phyloP scores from a whole-genome alignment of 2,329 filamentous ascomycete genomes.

The Fusarium sp. region DNA sequence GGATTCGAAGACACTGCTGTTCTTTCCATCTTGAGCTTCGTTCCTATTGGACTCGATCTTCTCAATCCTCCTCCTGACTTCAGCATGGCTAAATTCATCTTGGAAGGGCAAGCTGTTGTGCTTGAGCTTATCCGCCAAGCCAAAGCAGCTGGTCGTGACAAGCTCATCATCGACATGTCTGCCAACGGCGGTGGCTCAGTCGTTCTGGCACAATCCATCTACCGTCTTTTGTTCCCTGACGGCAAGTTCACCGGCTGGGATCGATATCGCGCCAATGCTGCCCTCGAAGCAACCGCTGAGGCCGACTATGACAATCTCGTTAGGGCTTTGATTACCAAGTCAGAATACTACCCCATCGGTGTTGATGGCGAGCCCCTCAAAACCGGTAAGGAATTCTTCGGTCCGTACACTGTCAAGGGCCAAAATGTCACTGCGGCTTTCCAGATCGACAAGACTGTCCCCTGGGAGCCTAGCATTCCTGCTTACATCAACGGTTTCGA shows the following conservation, averaged over 20 bases:
- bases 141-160: conserved; percentile 35
- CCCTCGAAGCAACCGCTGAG: conserved; percentile 31
- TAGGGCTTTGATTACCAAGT: conserved; percentile 15
- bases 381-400: conserved; percentile 39
- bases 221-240: conserved; percentile 38
- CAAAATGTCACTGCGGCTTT: conserved; percentile 41
- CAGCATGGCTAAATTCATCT: conserved; percentile 23
- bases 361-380: conserved; percentile 22
- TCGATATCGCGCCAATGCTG: conserved; percentile 39
- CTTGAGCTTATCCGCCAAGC: conserved; percentile 35
- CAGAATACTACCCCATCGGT: conserved; percentile 25
- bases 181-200: conserved; percentile 41
- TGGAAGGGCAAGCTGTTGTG: conserved; percentile 34
- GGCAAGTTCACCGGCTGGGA: conserved; percentile 34
- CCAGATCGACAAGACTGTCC: conserved; percentile 23
- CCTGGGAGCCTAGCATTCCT: conserved; percentile 18
- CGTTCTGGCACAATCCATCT: conserved; percentile 32
- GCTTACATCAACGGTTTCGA: conserved; percentile 39
- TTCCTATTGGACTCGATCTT: conserved; percentile 28
- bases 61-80: not conserved
- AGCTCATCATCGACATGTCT: conserved; percentile 43
- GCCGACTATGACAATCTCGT: conserved; percentile 35
- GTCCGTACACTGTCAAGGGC: conserved; percentile 31
- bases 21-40: conserved; percentile 40
- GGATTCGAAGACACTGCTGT: conserved; percentile 40